These are phyloP conservation scores for Russula dissimulans DNA, from an alignment of 768 basidiomycete species.

Conservation along the genomic window DNA sequence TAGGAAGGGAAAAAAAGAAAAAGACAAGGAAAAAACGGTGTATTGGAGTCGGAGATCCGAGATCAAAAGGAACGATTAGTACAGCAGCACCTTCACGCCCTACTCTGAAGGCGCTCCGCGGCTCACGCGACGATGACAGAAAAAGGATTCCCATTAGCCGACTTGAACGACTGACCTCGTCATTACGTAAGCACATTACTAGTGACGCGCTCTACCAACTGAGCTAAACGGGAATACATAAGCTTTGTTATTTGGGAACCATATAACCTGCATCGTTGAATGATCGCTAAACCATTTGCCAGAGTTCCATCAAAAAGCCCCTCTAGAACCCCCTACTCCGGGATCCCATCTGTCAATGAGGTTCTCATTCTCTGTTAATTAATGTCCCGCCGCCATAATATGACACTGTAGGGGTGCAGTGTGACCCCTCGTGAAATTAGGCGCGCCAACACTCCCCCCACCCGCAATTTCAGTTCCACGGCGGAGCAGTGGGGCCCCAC, in stretches of 20 bases:
- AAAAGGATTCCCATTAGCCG: slow-evolving; percentile 32
- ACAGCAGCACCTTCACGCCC: neutral
- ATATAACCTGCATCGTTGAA: neutral
- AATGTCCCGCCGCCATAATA: neutral
- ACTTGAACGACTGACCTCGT: slow-evolving; percentile 61
- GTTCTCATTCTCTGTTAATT: neutral
- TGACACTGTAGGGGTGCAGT: neutral
- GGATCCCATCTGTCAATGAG: neutral
- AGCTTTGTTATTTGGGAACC: neutral
- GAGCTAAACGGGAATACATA: slow-evolving; percentile 27
- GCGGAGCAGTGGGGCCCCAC: neutral
- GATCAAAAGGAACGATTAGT: neutral
- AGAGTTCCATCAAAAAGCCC: neutral
- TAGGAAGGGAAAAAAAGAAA: too few species aligned
- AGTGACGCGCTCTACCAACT: slow-evolving; percentile 58
- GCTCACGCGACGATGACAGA: neutral
- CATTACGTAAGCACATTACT: slow-evolving; percentile 35
- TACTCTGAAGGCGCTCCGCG: slow-evolving; percentile 8
- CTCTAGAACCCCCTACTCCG: neutral
- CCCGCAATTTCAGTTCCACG: neutral
- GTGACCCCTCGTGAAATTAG: too few species aligned
- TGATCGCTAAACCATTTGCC: neutral
- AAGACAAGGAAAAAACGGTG: too few species aligned
- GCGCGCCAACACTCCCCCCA: too few species aligned
- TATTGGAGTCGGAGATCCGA: neutral